Base-by-base conservation (phyloP, 805 yeast genomes). In the Candida gorgasii region DNA sequence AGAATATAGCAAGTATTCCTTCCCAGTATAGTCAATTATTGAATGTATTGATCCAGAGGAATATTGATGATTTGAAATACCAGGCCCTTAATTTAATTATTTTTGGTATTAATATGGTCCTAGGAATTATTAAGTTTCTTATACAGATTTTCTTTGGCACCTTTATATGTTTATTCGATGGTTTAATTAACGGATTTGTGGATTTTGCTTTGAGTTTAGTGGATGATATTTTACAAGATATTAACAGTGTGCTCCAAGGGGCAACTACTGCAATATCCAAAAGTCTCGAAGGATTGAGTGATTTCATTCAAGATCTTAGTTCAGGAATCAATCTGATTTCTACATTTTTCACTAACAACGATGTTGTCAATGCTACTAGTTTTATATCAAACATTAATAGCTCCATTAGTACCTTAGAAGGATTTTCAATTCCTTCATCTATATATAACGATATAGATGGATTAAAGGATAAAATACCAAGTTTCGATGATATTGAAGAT, bases 71-170 rank as follows among this genome's bases (percentile, higher is more conserved):
- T 8, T 8, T 44, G n/a, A 41, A 44, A 26, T 9, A 8, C 4
- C 46, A 44, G 35, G 36, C 47, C 3, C n/a, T 46, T 14, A 28
- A 34, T 15, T 42, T 44, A 8, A 8, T 49, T 1, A 14, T 44
- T 3, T 36, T 46, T 15, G 16, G 34, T 20, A 30, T 45, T 14
- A 33, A 39, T 19, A 33, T 48, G 28, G 11, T 44, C 6, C 83
- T 86, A 51, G 70, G 73, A 31, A 48, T 89, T 30, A 57, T 87
- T 0, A 55, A 79, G 3, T 87, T 92, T 55, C 66, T 79, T 6
- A 64, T 92, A 7, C 89, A 89, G 23, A 53, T 92, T 49, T 77
- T 85, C 36, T 61, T 89, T 2, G 98, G 97, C 0, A 93, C 98
- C 0, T 88, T 87, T 61, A 83, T 85, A 0, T 93, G 99, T 61